phyloP scores from a whole-genome alignment of 148 eudicot species.

The Mesembryanthemum crystallinum region DNA sequence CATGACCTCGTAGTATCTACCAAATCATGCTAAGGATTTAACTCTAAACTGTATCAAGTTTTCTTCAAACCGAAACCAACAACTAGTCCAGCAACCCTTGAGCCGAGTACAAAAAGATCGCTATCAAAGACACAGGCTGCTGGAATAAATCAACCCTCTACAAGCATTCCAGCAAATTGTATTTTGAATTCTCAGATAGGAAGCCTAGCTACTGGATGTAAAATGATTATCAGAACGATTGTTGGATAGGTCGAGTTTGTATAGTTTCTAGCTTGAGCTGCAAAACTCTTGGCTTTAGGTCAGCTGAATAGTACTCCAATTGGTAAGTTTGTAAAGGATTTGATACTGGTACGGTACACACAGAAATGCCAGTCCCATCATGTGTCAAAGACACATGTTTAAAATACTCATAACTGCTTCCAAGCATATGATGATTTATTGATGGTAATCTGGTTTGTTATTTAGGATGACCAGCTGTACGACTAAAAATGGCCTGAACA shows the following conservation, averaged over 20 bases:
- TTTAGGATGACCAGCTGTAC: no score
- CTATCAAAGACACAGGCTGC: not conserved
- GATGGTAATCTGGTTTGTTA: not conserved
- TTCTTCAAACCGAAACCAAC: no score
- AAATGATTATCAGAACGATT: no score
- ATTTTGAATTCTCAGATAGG: not conserved
- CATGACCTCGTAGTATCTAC: no score
- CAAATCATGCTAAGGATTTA: not conserved
- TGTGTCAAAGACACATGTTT: not conserved
- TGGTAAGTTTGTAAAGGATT: no score
- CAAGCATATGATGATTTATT: not conserved
- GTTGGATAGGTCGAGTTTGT: not conserved
- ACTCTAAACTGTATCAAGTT: not conserved
- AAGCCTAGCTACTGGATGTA: no score
- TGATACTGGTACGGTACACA: no score
- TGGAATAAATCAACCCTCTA: not conserved
- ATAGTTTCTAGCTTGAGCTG: not conserved
- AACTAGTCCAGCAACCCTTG: no score
- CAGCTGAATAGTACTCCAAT: no score
- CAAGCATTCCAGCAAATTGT: not conserved
- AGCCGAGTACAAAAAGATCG: no score
- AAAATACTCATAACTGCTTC: not conserved
- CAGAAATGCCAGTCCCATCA: not conserved
- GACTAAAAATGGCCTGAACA: no score
- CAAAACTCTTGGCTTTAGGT: no score